Percentiles rank a stretch among this genome's conserved stretches.
phyloP scores from a whole-genome alignment of 2,329 filamentous ascomycete genomes.

The Thelonectria rubi region DNA sequence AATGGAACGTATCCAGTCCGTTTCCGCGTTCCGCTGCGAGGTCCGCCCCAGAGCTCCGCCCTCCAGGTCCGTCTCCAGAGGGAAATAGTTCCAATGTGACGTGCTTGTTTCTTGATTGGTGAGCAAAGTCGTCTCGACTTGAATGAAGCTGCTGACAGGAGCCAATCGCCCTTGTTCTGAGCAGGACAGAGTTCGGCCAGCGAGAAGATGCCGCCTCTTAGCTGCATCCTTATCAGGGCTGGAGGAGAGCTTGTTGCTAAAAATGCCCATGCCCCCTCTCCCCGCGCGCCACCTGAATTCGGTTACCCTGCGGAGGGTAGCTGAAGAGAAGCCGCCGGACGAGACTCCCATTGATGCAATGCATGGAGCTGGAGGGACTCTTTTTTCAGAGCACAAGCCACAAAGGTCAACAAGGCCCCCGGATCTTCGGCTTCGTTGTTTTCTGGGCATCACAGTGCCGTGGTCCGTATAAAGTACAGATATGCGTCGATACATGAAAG shows the following conservation, averaged over 20 bases:
- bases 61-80: conserved; percentile 14
- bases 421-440: conserved; percentile 9
- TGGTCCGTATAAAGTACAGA: background rate
- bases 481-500: too few species aligned
- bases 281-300: too few species aligned
- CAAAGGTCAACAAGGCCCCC: conserved; percentile 1
- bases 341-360: too few species aligned
- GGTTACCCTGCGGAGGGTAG: background rate
- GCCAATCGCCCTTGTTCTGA: background rate
- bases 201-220: background rate
- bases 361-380: too few species aligned
- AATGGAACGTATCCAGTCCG: too few species aligned
- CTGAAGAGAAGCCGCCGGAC: too few species aligned
- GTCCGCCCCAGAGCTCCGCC: conserved; percentile 11
- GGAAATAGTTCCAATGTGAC: conserved; percentile 30
- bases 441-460: background rate
- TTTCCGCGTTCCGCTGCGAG: too few species aligned
- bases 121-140: conserved; percentile 27
- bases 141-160: background rate
- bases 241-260: background rate
- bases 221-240: background rate
- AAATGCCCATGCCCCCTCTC: background rate
- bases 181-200: background rate
- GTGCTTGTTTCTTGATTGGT: conserved; percentile 31
- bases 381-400: conserved; percentile 10